phyloP scores from a whole-genome alignment of 2,329 filamentous ascomycete genomes.

The Penicillium hordei region DNA sequence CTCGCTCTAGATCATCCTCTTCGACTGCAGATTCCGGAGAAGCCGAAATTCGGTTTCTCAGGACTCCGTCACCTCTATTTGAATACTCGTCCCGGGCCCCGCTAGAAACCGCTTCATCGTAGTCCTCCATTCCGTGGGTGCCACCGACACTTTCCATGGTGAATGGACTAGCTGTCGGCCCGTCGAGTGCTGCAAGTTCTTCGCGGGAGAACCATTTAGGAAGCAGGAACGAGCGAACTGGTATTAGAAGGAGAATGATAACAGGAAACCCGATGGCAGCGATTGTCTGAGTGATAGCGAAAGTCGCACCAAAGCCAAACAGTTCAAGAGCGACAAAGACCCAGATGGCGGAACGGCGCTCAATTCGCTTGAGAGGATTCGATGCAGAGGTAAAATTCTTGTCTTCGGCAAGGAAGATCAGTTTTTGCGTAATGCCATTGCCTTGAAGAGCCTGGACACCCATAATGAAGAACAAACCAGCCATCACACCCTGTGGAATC shows the following conservation, averaged over 20 bases:
- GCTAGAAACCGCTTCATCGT: slow-evolving; percentile 10
- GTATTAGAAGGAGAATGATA: slow-evolving; percentile 69
- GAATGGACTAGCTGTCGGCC: slow-evolving; percentile 71
- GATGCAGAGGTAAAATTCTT: slow-evolving; percentile 56
- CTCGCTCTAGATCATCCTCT: slow-evolving; percentile 42
- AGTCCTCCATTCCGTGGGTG: slow-evolving; percentile 51
- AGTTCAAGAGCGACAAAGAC: slow-evolving; percentile 68
- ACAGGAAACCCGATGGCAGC: slow-evolving; percentile 79
- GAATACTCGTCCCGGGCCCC: slow-evolving; percentile 9
- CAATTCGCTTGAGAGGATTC: slow-evolving; percentile 61
- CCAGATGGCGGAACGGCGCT: slow-evolving; percentile 68
- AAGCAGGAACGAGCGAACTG: slow-evolving; percentile 63
- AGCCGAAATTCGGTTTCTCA: slow-evolving; percentile 18
- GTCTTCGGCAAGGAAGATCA: slow-evolving; percentile 69
- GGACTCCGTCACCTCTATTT: slow-evolving; percentile 19
- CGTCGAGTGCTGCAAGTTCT: slow-evolving; percentile 66
- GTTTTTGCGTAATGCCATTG: slow-evolving; percentile 75
- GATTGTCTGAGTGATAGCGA: slow-evolving; percentile 80
- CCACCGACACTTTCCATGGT: slow-evolving; percentile 76
- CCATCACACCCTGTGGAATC: slow-evolving; percentile 76
- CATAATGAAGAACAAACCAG: slow-evolving; percentile 83
- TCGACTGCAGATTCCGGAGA: slow-evolving; percentile 35
- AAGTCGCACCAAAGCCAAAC: slow-evolving; percentile 71
- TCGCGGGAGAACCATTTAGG: slow-evolving; percentile 60
- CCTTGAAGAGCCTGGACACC: slow-evolving; percentile 72